Conservation (phyloP, 2,329 filamentous ascomycete genomes). For the Knufia fluminis region DNA sequence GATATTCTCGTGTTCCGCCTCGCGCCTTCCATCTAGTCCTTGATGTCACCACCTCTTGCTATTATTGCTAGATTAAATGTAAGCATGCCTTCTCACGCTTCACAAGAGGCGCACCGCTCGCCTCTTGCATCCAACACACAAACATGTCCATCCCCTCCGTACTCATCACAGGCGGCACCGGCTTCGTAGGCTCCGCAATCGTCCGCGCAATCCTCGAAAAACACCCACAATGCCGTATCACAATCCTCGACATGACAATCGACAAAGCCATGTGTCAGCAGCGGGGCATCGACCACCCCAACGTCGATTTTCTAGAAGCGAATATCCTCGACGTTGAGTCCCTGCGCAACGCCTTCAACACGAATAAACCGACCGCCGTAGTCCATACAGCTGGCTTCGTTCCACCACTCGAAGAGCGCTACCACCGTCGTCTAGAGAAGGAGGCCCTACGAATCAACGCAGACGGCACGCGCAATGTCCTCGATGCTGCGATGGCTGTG, state of each 20-base stretch:
- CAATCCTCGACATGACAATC: constrained; percentile 27
- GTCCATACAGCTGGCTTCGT: constrained; percentile 46
- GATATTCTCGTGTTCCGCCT: no score
- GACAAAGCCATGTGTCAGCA: neutral
- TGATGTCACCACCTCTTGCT: neutral
- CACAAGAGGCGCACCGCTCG: neutral
- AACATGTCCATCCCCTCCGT: constrained; percentile 14
- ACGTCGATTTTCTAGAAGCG: constrained; percentile 24
- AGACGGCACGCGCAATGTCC: constrained; percentile 45
- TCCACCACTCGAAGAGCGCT: constrained; percentile 32
- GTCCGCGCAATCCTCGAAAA: constrained; percentile 31
- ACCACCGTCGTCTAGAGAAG: constrained; percentile 28
- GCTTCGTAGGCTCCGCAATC: constrained; percentile 33
- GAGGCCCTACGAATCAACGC: constrained; percentile 45
- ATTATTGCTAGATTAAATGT: neutral
- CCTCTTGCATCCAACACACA: neutral
- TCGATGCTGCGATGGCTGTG: constrained; percentile 36
- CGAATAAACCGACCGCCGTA: constrained; percentile 39
- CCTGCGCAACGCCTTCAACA: constrained; percentile 29
- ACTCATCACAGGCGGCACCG: constrained; percentile 31
- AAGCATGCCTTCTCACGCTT: neutral
- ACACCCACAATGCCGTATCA: constrained; percentile 29
- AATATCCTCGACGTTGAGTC: constrained; percentile 28
- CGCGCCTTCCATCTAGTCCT: no score
- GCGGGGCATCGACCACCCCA: constrained; percentile 1